Conservation (phyloP, 306 rosid species). For the Fragaria iinumae region DNA sequence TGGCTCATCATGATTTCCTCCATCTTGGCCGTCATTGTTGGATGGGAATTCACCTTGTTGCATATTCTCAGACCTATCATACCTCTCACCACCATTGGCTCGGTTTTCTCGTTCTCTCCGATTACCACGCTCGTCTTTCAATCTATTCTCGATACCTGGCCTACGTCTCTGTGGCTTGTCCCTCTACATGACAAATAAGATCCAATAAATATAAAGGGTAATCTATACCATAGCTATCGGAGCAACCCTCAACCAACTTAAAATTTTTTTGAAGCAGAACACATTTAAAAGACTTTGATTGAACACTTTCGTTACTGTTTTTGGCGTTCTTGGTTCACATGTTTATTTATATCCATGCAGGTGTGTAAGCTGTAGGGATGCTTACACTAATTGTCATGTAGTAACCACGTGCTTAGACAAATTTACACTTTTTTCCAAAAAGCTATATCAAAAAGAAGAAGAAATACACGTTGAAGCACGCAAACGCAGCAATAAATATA, state of each 20-base stretch:
- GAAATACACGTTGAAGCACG: background rate
- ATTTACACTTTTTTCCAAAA: background rate
- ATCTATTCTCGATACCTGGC: slow-evolving; percentile 62
- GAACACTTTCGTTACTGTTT: background rate
- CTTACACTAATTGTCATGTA: background rate
- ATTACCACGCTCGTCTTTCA: slow-evolving; percentile 89
- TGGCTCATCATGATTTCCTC: slow-evolving; percentile 77
- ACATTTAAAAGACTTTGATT: background rate
- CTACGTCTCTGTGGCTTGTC: slow-evolving; percentile 75
- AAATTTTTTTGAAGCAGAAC: background rate
- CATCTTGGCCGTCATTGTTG: slow-evolving; percentile 55
- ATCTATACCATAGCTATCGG: background rate
- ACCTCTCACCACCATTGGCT: slow-evolving; percentile 61
- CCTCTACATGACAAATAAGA: slow-evolving; percentile 46
- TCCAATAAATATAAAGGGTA: background rate
- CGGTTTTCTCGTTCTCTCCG: slow-evolving; percentile 76
- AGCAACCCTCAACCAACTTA: background rate
- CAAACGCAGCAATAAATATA: background rate
- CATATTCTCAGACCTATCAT: slow-evolving; percentile 58
- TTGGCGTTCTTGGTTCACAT: background rate
- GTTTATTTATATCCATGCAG: background rate
- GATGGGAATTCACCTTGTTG: slow-evolving; percentile 65
- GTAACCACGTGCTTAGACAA: background rate
- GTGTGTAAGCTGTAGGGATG: background rate
- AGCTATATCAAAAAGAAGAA: background rate